Base-by-base conservation (phyloP, 371 early-diverging fungal genomes). In the Mortierella sp. region DNA sequence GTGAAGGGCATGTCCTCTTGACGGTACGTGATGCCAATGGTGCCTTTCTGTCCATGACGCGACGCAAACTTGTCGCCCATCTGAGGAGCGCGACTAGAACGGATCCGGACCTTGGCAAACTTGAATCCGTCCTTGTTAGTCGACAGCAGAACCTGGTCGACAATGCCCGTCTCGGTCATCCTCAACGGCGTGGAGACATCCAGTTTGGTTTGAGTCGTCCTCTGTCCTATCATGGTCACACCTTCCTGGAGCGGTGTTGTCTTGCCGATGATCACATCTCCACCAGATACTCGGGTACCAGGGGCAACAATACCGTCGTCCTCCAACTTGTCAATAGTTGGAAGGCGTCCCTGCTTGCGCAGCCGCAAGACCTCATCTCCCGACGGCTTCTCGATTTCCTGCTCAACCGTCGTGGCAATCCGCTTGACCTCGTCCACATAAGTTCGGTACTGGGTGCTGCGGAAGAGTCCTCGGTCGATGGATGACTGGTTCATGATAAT, bases 21-120 rank as follows among this genome's bases (percentile, higher is more conserved):
- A 22, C 98, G 94, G 83, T 99, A 97, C 6, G 99, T 99, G 70
- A 99, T 98, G 85, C 99, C 99, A 75, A 99, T 96, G 0, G 99
- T 99, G 81, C 99, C 99, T 90, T 99, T 99, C 85, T 99, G 99
- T 29, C 99, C 99, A 93, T 99, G 99, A 83, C 99, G 95, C 71
- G 97, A 97, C 29, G 98, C 97, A 87, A 96, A 96, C 87, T 95
- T 96, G 88, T 95, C 95, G 72, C 99, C 99, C 95, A 99, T 99
- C 86, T 99, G 99, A 64, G 99, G 99, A 37, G 98, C 94, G 89
- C 99, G 94, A 0, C 97, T 95, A 40, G 95, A 95, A 61, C 99
- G 91, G 47, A 99, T 96, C 66, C 98, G 95, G 16, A 99, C 97
- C 86, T 99, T 99, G 44, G 95, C 95, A 86, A 98, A 97, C 85